Percentiles rank a stretch among this genome's conserved stretches.
These are phyloP conservation scores for Dactylellina cionopaga DNA, from an alignment of 2,329 filamentous ascomycete genomes.

Conservation along the genomic window DNA sequence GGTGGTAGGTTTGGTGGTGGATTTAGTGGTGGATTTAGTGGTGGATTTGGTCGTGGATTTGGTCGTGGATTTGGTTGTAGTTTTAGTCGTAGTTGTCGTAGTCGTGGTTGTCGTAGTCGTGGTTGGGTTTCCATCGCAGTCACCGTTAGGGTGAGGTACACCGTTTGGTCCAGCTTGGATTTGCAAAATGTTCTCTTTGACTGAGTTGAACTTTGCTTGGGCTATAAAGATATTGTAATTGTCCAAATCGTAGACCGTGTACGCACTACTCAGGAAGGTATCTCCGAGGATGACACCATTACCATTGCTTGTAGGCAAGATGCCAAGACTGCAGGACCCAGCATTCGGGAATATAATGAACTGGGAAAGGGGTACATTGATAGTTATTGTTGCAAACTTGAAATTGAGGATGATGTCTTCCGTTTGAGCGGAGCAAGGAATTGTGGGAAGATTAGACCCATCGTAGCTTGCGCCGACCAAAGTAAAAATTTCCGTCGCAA, in stretches of 20 bases:
- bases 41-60: too few species aligned
- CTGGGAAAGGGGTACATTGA: conserved; percentile 61
- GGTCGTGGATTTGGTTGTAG: neutral
- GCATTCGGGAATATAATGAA: conserved; percentile 61
- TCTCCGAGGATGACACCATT: conserved; percentile 69
- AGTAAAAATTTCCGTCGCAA: conserved; percentile 67
- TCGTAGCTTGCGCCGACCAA: conserved; percentile 67
- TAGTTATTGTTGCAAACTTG: conserved; percentile 61
- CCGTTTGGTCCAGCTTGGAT: conserved; percentile 53
- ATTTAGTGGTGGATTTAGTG: too few species aligned
- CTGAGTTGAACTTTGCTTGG: conserved; percentile 65
- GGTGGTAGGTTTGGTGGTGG: too few species aligned
- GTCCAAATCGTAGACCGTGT: conserved; percentile 68
- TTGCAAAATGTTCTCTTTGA: conserved; percentile 56
- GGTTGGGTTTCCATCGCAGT: too few species aligned
- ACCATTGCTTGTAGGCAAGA: conserved; percentile 66
- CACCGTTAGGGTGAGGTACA: conserved; percentile 21
- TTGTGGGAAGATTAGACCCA: conserved; percentile 65
- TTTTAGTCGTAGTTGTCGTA: neutral
- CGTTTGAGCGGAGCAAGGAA: conserved; percentile 64
- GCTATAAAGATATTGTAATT: conserved; percentile 67
- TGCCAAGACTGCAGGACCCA: conserved; percentile 67
- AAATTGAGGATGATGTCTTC: conserved; percentile 66
- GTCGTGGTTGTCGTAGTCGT: neutral
- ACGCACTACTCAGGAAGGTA: conserved; percentile 69